A percentile compares a stretch with the other conserved stretches of the same genome.
phyloP scores from a whole-genome alignment of 148 eudicot genomes.

The Heliosperma pusillum region DNA sequence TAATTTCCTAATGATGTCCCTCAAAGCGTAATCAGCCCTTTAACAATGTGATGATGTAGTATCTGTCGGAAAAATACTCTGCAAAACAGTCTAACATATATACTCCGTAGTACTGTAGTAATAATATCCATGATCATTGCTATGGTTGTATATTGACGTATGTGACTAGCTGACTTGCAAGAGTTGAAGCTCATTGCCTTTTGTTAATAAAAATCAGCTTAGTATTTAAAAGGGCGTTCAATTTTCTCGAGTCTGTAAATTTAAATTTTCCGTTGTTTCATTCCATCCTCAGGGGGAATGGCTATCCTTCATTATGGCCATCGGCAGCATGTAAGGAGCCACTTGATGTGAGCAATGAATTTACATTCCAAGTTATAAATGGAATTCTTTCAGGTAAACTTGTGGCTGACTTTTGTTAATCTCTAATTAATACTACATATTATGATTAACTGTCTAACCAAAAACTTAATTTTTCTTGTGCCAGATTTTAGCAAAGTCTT shows the following conservation, averaged over 20 bases:
- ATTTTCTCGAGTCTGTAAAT: neutral
- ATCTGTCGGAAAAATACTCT: too few species aligned
- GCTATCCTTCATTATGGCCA: conserved; percentile 84
- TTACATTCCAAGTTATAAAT: conserved; percentile 75
- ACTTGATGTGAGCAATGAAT: conserved; percentile 92
- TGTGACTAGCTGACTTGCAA: too few species aligned
- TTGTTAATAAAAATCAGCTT: too few species aligned
- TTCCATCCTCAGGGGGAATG: conserved; percentile 54
- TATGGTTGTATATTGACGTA: too few species aligned
- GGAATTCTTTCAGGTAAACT: conserved; percentile 80
- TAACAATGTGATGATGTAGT: too few species aligned
- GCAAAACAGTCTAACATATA: too few species aligned
- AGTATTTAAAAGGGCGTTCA: neutral
- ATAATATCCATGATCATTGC: too few species aligned
- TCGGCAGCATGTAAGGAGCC: conserved; percentile 71
- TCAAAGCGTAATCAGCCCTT: too few species aligned
- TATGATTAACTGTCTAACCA: neutral
- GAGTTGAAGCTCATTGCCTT: too few species aligned
- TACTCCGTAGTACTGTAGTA: too few species aligned
- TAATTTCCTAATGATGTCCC: too few species aligned
- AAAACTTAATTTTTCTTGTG: conserved; percentile 20
- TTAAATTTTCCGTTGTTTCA: neutral
- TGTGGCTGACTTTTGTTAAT: conserved; percentile 3
- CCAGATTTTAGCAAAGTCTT: conserved; percentile 93
- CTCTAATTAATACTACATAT: neutral